phyloP scores from a whole-genome alignment of 768 basidiomycete genomes.

The Suillus discolor region DNA sequence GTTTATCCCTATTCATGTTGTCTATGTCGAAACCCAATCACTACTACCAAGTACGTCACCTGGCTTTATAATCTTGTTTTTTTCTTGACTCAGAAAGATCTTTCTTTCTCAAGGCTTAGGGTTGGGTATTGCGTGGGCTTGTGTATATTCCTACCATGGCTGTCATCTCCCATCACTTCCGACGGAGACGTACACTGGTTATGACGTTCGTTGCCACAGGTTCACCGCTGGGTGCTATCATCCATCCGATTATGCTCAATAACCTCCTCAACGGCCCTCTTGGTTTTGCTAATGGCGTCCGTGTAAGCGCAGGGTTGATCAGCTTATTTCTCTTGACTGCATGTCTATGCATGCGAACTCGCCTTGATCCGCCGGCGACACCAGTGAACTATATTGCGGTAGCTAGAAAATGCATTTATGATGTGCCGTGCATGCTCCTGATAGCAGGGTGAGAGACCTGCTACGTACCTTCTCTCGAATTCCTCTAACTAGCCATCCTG shows the following conservation, averaged over 20 bases:
- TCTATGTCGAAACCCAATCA: conserved; percentile 36
- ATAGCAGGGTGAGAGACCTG: conserved; percentile 23
- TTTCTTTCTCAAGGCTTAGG: conserved; percentile 49
- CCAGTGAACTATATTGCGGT: conserved; percentile 19
- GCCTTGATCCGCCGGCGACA: neutral
- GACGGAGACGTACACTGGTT: conserved; percentile 22
- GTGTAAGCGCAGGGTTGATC: neutral
- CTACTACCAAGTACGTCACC: conserved; percentile 34
- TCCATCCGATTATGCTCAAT: neutral
- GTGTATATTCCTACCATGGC: conserved; percentile 46
- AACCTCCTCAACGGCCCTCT: neutral
- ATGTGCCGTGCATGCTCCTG: conserved; percentile 26
- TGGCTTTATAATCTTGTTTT: neutral
- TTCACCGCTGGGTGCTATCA: neutral
- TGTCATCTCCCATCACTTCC: conserved; percentile 48
- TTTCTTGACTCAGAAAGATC: conserved; percentile 30
- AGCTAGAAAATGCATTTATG: conserved; percentile 23
- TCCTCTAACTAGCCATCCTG: neutral
- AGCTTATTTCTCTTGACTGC: neutral
- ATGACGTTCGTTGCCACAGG: neutral
- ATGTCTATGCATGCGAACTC: neutral
- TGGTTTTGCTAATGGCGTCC: neutral
- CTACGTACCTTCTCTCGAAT: neutral
- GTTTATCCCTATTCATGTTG: conserved; percentile 39
- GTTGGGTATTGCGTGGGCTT: conserved; percentile 43